These are phyloP conservation scores for Paramecium sonneborni DNA, from an alignment of 73 alveolate species.

Conservation along the genomic window DNA sequence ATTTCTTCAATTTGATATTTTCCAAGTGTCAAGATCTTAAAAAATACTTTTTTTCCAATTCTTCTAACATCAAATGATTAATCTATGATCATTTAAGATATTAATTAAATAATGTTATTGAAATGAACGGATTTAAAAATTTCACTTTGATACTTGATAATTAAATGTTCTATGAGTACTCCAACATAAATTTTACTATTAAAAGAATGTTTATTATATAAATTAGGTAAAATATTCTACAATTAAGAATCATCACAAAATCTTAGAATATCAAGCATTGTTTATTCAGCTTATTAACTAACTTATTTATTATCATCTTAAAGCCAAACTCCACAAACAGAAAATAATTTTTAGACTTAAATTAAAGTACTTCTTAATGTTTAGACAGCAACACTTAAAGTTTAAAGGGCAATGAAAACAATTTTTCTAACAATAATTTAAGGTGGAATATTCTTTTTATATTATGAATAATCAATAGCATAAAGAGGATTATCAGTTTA, in stretches of 20 bases:
- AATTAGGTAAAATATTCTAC: background rate
- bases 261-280: conserved; percentile 5
- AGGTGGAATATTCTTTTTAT: background rate
- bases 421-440: background rate
- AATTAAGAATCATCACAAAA: conserved; percentile 28
- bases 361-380: background rate
- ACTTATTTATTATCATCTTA: conserved; percentile 25
- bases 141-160: background rate
- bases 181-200: conserved; percentile 4
- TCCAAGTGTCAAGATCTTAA: background rate
- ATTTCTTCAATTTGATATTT: background rate
- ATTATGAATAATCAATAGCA: conserved; percentile 34
- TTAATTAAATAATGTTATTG: background rate
- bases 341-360: background rate
- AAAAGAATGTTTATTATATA: conserved; percentile 4
- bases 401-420: background rate
- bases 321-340: conserved; percentile 18
- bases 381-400: background rate
- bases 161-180: conserved; percentile 23
- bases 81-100: background rate
- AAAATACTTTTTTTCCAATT: background rate
- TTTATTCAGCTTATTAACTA: background rate
- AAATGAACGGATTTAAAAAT: background rate
- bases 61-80: conserved; percentile 7
- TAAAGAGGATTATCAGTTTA: background rate